Base-by-base conservation (phyloP, 2,329 filamentous ascomycete genomes). In the Mycosphaerella arachidis region DNA sequence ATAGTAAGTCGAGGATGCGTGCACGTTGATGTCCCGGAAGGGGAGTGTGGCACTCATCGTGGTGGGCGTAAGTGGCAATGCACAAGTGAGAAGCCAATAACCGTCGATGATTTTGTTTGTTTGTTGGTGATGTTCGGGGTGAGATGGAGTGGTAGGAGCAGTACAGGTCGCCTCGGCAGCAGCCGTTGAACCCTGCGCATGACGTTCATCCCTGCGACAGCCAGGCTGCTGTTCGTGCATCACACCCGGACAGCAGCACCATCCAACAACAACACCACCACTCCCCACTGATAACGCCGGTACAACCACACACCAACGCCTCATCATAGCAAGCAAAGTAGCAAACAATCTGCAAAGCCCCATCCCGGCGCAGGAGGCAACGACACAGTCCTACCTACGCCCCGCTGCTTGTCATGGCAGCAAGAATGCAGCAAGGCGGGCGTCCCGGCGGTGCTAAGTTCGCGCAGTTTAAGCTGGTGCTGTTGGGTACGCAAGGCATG, bases 401-500 rank as follows among this genome's bases (percentile, higher is more conserved):
- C 58, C 48, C 61, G 29, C 67, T 62, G 71, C 50, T 31, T 35
- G 30, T 51, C 76, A 97, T 97, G 93, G 90, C 92, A 79, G 85
- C 90, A 77, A 87, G 92, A 86, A 86, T 86, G 80, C 87, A 83
- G 85, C 87, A 86, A 85, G 82, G 82, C 73, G 82, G 80, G 72
- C 81, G 85, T 67, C 82, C 84, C 62, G 83, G 83, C 72, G 84
- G 73, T 57, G 74, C 90, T 78, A 88, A 93, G 73, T 97, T 99
- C 78, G 93, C 94, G 72, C 94, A 99, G 84, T 99, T 99, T 82
- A 99, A 99, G 84, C 85, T 99, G 71, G 94, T 99, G 67, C 83
- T 99, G 74, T 84, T 99, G 67, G 94, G 94, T 97, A 85, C 69
- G 88, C 52, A 37, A 27, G 53, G 10, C n/a, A 4, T 16, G 31